A percentile compares a stretch with the other conserved stretches of the same genome.
These are phyloP conservation scores for Salvia hispanica DNA, from an alignment of 257 asterid genomes.

Conservation along the genomic window DNA sequence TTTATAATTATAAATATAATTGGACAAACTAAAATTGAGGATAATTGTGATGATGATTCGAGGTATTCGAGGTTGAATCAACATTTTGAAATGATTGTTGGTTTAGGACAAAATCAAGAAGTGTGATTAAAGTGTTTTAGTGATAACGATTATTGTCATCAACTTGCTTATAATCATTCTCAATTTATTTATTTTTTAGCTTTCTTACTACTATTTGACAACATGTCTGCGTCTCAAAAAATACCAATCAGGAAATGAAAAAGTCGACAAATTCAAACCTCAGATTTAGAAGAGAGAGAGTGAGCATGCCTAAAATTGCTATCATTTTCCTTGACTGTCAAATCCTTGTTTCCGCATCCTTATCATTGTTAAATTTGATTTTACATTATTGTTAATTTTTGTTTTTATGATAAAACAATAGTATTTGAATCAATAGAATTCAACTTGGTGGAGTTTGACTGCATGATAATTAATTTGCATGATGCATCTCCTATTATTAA, in stretches of 20 bases:
- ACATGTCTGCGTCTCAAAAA: conserved; percentile 8
- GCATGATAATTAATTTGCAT: not conserved
- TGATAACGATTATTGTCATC: not conserved
- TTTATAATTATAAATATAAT: not conserved
- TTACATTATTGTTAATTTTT: not conserved
- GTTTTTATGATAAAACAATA: not conserved
- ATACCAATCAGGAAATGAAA: conserved; percentile 24
- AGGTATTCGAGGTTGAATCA: conserved; percentile 30
- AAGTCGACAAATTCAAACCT: conserved; percentile 22
- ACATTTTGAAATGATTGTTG: conserved; percentile 22
- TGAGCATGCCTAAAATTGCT: conserved; percentile 31
- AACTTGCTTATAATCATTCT: conserved; percentile 22
- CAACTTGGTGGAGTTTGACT: not conserved
- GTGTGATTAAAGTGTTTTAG: conserved; percentile 23
- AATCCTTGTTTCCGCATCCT: conserved; percentile 17
- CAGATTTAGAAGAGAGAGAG: conserved; percentile 19
- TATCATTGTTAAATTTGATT: conserved; percentile 17
- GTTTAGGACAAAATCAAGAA: conserved; percentile 10
- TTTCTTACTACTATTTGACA: conserved; percentile 19
- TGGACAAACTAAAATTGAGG: not conserved
- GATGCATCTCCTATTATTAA: not conserved
- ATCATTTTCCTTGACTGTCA: conserved; percentile 30
- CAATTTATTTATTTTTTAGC: not conserved
- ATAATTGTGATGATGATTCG: conserved; percentile 25
- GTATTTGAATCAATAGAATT: not conserved